Conservation (phyloP, 176 grass and related monocot species). For the bread wheat (Triticum aestivum) region IWGSC_CS_RefSeq_v2.1 NC_057803.1:556770178-556770677, state of each 20-base stretch:
- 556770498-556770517: background rate
- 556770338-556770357: constrained; percentile 88
- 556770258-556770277: constrained; percentile 82
- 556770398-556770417: background rate
- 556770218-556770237: constrained; percentile 79
- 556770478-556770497: background rate
- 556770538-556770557: background rate
- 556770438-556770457: background rate
- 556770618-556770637: constrained; percentile 68
- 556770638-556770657: constrained; percentile 91
- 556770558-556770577: constrained; percentile 6
- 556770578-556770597: background rate
- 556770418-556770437: constrained; percentile 13
- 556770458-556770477: constrained; percentile 13
- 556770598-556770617: constrained; percentile 17
- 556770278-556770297: constrained; percentile 93
- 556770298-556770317: constrained; percentile 81
- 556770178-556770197: background rate
- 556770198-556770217: constrained; percentile 24
- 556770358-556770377: constrained; percentile 75
- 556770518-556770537: constrained; percentile 17
- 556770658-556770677: constrained; percentile 86
- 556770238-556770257: constrained; percentile 76
- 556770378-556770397: constrained; percentile 73
- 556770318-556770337: constrained; percentile 79